Evolutionary conservation across 371 early-diverging fungal genomes (phyloP).

Genomic region (Syncephalastrum racemosum): DNA sequence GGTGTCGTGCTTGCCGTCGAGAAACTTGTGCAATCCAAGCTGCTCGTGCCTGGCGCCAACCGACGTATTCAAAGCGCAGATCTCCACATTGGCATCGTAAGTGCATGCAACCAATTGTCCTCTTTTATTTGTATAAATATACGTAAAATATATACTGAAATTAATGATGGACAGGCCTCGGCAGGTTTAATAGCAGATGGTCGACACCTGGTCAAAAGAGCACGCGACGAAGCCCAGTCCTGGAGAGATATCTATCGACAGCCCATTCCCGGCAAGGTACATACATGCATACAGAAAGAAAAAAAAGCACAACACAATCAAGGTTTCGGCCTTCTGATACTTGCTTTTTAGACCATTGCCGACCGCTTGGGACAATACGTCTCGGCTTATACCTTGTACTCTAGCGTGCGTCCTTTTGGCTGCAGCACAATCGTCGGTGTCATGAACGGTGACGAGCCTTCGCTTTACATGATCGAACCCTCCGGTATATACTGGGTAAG

Average conservation of each 20-base stretch:
- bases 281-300: background rate
- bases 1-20: constrained; percentile 97
- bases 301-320: background rate
- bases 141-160: background rate
- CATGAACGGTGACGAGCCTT: constrained; percentile 73
- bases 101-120: constrained; percentile 10
- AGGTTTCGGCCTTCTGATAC: background rate
- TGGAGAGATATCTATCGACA: constrained; percentile 87
- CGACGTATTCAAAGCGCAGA: constrained; percentile 91
- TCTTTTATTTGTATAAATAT: background rate
- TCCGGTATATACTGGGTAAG: constrained; percentile 93
- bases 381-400: constrained; percentile 95
- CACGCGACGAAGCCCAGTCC: constrained; percentile 88
- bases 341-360: constrained; percentile 72
- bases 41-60: constrained; percentile 91
- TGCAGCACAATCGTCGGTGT: constrained; percentile 81
- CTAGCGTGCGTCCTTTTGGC: constrained; percentile 98
- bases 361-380: constrained; percentile 92
- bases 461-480: constrained; percentile 94
- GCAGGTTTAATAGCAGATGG: constrained; percentile 96
- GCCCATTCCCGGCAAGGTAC: constrained; percentile 83
- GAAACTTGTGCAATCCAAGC: constrained; percentile 92
- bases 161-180: constrained; percentile 64
- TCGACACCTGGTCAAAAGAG: constrained; percentile 85
- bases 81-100: constrained; percentile 90